Base-by-base conservation (phyloP, 2,329 filamentous ascomycete species). In the Colletotrichum echinochloae region DNA sequence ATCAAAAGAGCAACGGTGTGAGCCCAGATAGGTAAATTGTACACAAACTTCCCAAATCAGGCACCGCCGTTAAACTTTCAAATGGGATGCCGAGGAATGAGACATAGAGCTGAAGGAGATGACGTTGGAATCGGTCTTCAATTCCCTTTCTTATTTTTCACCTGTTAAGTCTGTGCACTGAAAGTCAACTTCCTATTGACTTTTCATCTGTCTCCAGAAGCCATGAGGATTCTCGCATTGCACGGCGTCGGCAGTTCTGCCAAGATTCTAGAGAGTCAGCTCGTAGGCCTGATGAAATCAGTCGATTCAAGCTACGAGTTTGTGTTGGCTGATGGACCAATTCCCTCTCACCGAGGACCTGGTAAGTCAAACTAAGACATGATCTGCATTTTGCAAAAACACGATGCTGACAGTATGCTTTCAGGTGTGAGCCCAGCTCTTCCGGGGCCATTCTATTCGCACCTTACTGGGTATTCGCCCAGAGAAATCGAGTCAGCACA, bases 271-370 rank as follows among this genome's bases (percentile, higher is more conserved):
- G 52, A 71, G n/a, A 57, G n/a, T 14, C 67, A 72, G 54, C 39
- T 72, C 0, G 44, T 54, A 2, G 56, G 56, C 23, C 39, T 72
- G 26, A 60, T 71, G 35, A 57, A 46, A 23, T 54, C 66, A 2
- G 46, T 59, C 7, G 70, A 72, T 33, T 46, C 67, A 23, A 70
- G 60, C 67, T 70, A 72, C 49, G 67, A 72, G 59, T 72, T 72
- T 48, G 59, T 72, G 18, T 61, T 71, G 12, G 62, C 71, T 7
- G 67, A 72, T 23, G 70, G 70, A 4, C 28, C 46, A 0, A 28
- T 60, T 2, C 49, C 59, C 16, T 72, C 61, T 16, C 61, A 67
- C 44, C 62, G 67, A 46, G 67, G 66, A 2, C 66, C 66, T 37
- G 66, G 66, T n/a, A n/a, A n/a, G n/a, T n/a, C n/a, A n/a, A n/a